A percentile compares a stretch with the other conserved stretches of the same genome.
Evolutionary conservation across 345 rosid species (phyloP).

Genomic region (Populus ilicifolia): DNA sequence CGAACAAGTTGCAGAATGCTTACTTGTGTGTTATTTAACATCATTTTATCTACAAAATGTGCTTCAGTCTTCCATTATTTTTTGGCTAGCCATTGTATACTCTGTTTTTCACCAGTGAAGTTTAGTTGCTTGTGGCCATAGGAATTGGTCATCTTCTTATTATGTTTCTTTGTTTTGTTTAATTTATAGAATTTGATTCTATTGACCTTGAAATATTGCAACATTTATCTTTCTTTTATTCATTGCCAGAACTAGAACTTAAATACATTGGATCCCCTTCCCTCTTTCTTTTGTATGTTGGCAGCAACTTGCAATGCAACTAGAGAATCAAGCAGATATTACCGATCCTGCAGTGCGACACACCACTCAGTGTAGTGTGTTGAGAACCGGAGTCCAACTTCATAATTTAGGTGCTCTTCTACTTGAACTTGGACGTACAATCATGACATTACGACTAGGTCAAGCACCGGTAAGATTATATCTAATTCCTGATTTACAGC

Average conservation of each 20-base stretch:
- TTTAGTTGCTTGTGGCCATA: neutral
- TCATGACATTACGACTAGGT: slow-evolving; percentile 68
- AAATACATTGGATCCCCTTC: neutral
- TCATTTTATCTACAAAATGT: slow-evolving; percentile 1
- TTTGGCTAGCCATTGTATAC: neutral
- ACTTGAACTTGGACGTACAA: slow-evolving; percentile 79
- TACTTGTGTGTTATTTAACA: slow-evolving; percentile 38
- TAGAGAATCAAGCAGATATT: slow-evolving; percentile 50
- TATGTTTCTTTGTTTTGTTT: neutral
- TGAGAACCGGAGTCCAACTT: slow-evolving; percentile 48
- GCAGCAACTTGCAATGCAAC: slow-evolving; percentile 53
- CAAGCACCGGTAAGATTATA: slow-evolving; percentile 52
- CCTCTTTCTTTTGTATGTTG: slow-evolving; percentile 11
- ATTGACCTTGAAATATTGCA: neutral
- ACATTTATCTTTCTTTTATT: neutral
- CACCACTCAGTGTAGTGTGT: slow-evolving; percentile 39
- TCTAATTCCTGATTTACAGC: neutral
- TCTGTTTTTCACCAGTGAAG: neutral
- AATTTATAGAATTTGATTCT: neutral
- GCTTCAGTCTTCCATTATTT: neutral
- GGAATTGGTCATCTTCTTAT: neutral
- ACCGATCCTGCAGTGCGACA: slow-evolving; percentile 38
- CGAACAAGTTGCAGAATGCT: slow-evolving; percentile 56
- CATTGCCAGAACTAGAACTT: slow-evolving; percentile 3
- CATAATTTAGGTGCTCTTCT: slow-evolving; percentile 64